A percentile compares a stretch with the other conserved stretches of the same genome.
Evolutionary conservation across 2,329 filamentous ascomycete genomes (phyloP).

Genomic region (Penicillium sp.): DNA sequence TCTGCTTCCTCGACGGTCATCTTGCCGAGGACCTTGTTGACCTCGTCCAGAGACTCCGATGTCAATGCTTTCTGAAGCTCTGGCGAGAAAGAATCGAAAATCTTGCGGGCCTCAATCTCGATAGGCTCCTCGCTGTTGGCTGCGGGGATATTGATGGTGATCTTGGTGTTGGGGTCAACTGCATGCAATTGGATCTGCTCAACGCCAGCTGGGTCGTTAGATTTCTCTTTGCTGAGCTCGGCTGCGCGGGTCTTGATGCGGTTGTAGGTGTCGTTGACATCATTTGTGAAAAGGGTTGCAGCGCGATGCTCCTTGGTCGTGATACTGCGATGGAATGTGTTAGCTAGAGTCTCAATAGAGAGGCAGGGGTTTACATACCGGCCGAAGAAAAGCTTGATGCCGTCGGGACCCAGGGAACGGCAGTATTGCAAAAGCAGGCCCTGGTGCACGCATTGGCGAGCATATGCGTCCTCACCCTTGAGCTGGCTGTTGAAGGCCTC

Average conservation of each 20-base stretch:
- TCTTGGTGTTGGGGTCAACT: constrained; percentile 89
- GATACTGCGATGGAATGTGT: constrained; percentile 58
- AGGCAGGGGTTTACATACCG: constrained; percentile 54
- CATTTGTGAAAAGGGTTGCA: constrained; percentile 86
- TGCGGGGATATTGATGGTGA: constrained; percentile 83
- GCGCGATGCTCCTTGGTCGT: constrained; percentile 89
- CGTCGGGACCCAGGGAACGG: constrained; percentile 83
- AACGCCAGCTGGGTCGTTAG: constrained; percentile 66
- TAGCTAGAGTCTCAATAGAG: constrained; percentile 14
- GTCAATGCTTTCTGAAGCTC: constrained; percentile 83
- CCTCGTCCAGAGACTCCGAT: constrained; percentile 85
- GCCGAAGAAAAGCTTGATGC: constrained; percentile 93
- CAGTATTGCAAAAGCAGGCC: constrained; percentile 94
- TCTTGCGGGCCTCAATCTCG: constrained; percentile 67
- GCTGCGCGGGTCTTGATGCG: constrained; percentile 78
- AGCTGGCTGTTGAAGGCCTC: constrained; percentile 90
- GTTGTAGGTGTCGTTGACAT: constrained; percentile 86
- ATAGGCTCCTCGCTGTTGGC: constrained; percentile 68
- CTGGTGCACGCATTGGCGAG: constrained; percentile 89
- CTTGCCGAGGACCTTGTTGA: constrained; percentile 84
- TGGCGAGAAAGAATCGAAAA: constrained; percentile 84
- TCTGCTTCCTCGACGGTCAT: constrained; percentile 91
- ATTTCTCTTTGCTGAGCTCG: constrained; percentile 70
- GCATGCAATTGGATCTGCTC: constrained; percentile 98
- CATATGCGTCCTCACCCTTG: constrained; percentile 69